phyloP scores from a whole-genome alignment of 2,329 filamentous ascomycete species.

The Colletotrichum sp. region DNA sequence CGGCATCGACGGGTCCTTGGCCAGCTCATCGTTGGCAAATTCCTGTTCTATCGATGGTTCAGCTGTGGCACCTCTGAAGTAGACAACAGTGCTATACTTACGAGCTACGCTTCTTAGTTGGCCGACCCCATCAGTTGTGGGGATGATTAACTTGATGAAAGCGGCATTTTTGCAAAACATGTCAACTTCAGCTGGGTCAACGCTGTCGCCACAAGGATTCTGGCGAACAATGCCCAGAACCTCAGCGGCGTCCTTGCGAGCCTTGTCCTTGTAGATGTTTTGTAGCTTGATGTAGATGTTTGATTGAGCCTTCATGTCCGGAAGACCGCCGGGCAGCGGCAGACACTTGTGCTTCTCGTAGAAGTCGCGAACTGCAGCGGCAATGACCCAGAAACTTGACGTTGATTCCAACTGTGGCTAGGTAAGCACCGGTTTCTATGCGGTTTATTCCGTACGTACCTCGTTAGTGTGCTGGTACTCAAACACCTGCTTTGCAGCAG shows the following conservation, averaged over 20 bases:
- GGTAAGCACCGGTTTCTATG: conserved; percentile 24
- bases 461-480: conserved; percentile 59
- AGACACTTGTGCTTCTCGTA: conserved; percentile 74
- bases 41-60: conserved; percentile 50
- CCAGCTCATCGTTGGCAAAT: conserved; percentile 58
- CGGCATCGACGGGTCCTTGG: conserved; percentile 42
- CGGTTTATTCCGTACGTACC: conserved; percentile 55
- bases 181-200: conserved; percentile 80
- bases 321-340: conserved; percentile 84
- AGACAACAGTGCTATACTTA: conserved; percentile 42
- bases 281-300: conserved; percentile 89
- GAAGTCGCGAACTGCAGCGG: conserved; percentile 79
- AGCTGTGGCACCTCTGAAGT: background rate
- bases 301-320: conserved; percentile 97
- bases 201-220: conserved; percentile 50
- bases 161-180: conserved; percentile 95
- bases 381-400: conserved; percentile 87
- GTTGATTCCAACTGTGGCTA: conserved; percentile 44
- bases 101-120: conserved; percentile 59
- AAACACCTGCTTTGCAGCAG: conserved; percentile 79
- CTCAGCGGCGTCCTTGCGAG: conserved; percentile 77
- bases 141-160: conserved; percentile 86
- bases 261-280: conserved; percentile 90
- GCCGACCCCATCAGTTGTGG: conserved; percentile 45
- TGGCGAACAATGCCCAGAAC: conserved; percentile 70